phyloP scores from a whole-genome alignment of 768 basidiomycete species.

The Strobilomyces dryophilus region DNA sequence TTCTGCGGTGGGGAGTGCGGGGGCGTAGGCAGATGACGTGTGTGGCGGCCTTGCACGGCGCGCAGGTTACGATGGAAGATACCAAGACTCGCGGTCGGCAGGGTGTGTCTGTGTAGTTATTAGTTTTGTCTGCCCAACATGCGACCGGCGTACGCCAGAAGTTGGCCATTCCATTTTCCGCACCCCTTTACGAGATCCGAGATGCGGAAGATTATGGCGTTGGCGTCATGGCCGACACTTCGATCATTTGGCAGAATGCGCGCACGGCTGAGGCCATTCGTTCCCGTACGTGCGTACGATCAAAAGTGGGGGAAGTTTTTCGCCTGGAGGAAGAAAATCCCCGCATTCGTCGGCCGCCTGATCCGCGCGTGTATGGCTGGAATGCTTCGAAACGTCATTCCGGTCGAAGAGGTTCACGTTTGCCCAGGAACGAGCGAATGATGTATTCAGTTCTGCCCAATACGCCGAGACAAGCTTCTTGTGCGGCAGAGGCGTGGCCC shows the following conservation, averaged over 20 bases:
- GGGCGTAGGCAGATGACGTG: conserved; percentile 19
- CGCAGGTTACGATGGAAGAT: conserved; percentile 9
- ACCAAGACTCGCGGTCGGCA: neutral
- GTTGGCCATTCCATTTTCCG: neutral
- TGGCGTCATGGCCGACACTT: conserved; percentile 2
- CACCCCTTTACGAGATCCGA: conserved; percentile 9
- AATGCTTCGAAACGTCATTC: conserved; percentile 7
- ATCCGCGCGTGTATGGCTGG: conserved; percentile 1
- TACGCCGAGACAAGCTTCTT: neutral
- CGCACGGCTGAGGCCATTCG: conserved; percentile 4
- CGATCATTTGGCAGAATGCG: conserved; percentile 8
- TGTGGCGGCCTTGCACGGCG: neutral
- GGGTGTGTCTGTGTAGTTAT: neutral
- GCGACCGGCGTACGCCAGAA: conserved; percentile 14
- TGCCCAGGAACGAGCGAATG: neutral
- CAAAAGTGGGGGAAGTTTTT: neutral
- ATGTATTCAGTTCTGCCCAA: neutral
- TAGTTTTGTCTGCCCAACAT: conserved; percentile 8
- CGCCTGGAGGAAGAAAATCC: neutral
- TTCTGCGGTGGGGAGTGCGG: conserved; percentile 15
- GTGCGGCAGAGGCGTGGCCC: neutral
- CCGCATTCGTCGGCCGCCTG: conserved; percentile 1
- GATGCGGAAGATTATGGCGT: conserved; percentile 8
- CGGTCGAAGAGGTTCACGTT: neutral
- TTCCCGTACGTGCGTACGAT: conserved; percentile 6